phyloP scores from a whole-genome alignment of 2,329 filamentous ascomycete genomes.

The Spiromastix sp. region DNA sequence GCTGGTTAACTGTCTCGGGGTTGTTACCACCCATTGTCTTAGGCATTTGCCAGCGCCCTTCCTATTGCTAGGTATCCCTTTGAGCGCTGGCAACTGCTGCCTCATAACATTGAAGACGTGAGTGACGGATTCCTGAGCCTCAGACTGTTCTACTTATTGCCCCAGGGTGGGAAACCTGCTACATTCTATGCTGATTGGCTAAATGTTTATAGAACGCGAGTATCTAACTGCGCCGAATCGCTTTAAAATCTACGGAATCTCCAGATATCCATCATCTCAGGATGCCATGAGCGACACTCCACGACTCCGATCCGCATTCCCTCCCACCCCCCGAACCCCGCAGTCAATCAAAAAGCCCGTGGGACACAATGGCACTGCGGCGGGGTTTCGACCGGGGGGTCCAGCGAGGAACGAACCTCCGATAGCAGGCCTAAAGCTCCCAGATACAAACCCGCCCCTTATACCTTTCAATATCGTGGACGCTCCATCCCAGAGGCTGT shows the following conservation, averaged over 20 bases:
- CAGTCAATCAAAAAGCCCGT: conserved; percentile 17
- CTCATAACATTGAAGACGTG: too few relatives aligned
- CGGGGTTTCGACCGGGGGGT: conserved; percentile 8
- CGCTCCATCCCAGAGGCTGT: conserved; percentile 82
- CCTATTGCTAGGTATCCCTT: too few relatives aligned
- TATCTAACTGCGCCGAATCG: too few relatives aligned
- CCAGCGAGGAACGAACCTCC: conserved; percentile 10
- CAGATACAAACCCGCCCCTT: conserved; percentile 43
- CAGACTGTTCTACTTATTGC: too few relatives aligned
- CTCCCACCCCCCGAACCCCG: conserved; percentile 55
- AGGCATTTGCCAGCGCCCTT: too few relatives aligned
- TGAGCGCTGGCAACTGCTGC: too few relatives aligned
- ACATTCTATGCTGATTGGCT: too few relatives aligned
- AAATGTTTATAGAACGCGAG: too few relatives aligned
- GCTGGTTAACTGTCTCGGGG: too few relatives aligned
- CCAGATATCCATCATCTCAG: conserved; percentile 22
- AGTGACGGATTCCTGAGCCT: too few relatives aligned
- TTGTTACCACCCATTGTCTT: too few relatives aligned
- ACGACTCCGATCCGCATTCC: conserved; percentile 72
- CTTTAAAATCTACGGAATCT: background rate
- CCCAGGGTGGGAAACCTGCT: too few relatives aligned
- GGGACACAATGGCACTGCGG: conserved; percentile 22
- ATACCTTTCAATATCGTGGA: conserved; percentile 77
- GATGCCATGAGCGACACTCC: conserved; percentile 76
- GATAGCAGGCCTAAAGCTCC: conserved; percentile 13